Base-by-base conservation (phyloP, 345 rosid genomes). In the Ceriops zippeliana region DNA sequence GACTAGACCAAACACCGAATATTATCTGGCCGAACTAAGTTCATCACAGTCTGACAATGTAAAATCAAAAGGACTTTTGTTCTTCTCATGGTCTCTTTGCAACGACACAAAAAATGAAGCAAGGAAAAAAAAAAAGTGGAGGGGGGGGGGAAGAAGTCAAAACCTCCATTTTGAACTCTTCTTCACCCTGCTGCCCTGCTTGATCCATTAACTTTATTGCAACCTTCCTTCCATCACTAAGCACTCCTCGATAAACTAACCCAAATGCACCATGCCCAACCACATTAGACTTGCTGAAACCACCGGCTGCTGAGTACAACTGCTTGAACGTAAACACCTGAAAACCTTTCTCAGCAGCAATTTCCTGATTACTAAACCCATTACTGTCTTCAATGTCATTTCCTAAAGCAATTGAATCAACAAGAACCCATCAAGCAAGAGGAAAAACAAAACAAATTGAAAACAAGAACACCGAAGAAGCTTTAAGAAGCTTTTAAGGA, bases 121-220 rank as follows among this genome's bases (percentile, higher is more conserved):
- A 7, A 21, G 27, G 38, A 35, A 49, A 15, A n/a, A 52, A 19
- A 57, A 38, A 61, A 56, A 17, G 2, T 64, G 15, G 0, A 1
- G 26, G 26, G 26, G 26, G 26, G 26, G 26, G 26, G 0, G 26
- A 1, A 64, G 22, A 63, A 26, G 73, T 20, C 62, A 30, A 65
- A 42, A 93, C 97, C 97, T 95, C 97, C 81, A 91, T 84, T 79
- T 88, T 73, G 69, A 95, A 91, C 74, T 95, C 99, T 62, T 91
- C 96, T 73, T 88, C 97, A 7, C 96, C 96, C 76, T 95, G 99
- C 78, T 86, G 86, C 67, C 97, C 99, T 0, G 88, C 92, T 73
- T 87, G 91, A 21, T 76, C 80, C 80, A 76, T 71, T 21, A 67
- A 58, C 67, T 76, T 76, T 35, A 76, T 65, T 57, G 80, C 80